Conservation (phyloP, 768 basidiomycete genomes). For the Russula sp. region DNA sequence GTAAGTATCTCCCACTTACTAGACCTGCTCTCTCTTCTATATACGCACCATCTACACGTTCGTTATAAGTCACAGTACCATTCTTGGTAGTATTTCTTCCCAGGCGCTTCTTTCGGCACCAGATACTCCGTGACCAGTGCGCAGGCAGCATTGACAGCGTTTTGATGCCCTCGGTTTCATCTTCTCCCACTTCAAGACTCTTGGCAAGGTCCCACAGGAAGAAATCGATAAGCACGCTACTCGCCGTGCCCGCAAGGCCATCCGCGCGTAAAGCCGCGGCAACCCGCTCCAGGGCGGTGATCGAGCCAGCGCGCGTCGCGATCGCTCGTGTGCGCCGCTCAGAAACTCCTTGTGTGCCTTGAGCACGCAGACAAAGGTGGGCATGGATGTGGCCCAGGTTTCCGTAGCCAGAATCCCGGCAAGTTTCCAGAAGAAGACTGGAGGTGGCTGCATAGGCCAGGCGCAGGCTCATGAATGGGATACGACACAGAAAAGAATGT, state of each 20-base stretch:
- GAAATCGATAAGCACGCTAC: slow-evolving; percentile 84
- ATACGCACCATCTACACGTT: background rate
- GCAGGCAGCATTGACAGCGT: slow-evolving; percentile 53
- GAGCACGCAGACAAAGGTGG: slow-evolving; percentile 49
- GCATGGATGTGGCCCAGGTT: slow-evolving; percentile 78
- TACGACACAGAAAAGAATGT: too few relatives aligned
- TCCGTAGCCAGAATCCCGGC: slow-evolving; percentile 90
- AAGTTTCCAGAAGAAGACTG: slow-evolving; percentile 67
- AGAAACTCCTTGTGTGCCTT: slow-evolving; percentile 38
- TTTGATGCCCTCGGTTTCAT: slow-evolving; percentile 29
- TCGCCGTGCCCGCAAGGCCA: slow-evolving; percentile 33
- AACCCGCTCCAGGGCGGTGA: slow-evolving; percentile 72
- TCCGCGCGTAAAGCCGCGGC: slow-evolving; percentile 38
- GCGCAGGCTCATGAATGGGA: too few relatives aligned
- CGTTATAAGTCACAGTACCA: too few relatives aligned
- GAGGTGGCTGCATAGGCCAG: too few relatives aligned
- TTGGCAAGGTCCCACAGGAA: slow-evolving; percentile 88
- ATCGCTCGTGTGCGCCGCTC: slow-evolving; percentile 61
- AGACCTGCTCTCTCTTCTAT: background rate
- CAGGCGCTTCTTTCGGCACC: slow-evolving; percentile 51
- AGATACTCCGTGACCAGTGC: slow-evolving; percentile 77
- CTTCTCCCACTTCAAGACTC: slow-evolving; percentile 44
- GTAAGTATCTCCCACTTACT: too few relatives aligned
- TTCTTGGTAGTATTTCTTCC: background rate
- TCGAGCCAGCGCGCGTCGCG: slow-evolving; percentile 70